phyloP scores from a whole-genome alignment of 140 eudicot genomes.

The Oenanthe javanica region DNA sequence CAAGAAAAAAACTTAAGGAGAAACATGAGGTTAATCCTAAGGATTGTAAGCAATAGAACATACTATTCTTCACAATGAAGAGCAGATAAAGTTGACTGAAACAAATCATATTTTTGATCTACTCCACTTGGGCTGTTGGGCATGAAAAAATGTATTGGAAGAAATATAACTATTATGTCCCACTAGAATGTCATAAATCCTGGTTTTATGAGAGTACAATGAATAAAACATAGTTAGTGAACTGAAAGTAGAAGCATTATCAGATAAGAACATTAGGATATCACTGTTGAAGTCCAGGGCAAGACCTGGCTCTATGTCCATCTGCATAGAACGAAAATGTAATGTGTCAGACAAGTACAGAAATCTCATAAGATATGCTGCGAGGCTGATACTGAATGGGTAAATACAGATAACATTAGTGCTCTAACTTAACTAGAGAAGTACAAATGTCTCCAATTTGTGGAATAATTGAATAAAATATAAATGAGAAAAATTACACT shows the following conservation, averaged over 20 bases:
- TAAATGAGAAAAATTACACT: background rate
- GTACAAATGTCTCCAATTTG: background rate
- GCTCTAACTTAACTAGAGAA: background rate
- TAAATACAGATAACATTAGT: background rate
- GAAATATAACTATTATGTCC: background rate
- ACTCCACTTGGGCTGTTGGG: background rate
- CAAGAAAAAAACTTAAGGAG: background rate
- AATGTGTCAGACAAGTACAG: background rate
- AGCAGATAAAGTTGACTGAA: background rate
- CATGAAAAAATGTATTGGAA: background rate
- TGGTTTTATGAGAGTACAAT: background rate
- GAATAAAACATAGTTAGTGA: background rate
- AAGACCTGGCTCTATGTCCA: slow-evolving; percentile 76
- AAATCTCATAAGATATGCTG: background rate
- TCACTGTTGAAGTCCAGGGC: slow-evolving; percentile 73
- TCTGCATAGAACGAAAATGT: slow-evolving; percentile 36
- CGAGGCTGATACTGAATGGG: background rate
- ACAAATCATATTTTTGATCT: background rate
- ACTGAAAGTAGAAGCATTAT: background rate
- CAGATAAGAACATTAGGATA: slow-evolving; percentile 47
- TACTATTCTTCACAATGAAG: background rate
- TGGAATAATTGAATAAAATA: background rate
- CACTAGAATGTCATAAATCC: background rate
- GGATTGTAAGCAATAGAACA: background rate
- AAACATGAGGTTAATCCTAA: background rate